Conservation (phyloP, 208 protist genomes). For the Crithidia bombi region DNA sequence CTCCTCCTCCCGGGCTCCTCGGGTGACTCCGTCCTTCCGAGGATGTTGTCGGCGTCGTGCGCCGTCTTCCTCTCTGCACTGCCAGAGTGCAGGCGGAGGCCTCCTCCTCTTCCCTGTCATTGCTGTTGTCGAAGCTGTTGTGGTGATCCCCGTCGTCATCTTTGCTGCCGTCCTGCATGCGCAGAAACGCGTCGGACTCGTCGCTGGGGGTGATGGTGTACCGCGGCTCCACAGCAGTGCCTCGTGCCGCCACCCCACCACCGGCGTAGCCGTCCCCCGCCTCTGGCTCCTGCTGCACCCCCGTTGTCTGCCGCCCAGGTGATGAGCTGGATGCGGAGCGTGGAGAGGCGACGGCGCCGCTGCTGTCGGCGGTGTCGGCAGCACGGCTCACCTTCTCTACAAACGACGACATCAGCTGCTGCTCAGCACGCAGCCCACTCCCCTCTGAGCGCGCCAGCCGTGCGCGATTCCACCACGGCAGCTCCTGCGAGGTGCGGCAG, state of each 20-base stretch:
- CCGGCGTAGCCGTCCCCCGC: background rate
- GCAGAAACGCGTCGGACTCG: background rate
- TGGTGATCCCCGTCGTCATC: background rate
- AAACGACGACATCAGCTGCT: no score
- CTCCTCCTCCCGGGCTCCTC: background rate
- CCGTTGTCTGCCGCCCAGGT: background rate
- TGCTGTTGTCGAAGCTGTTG: background rate
- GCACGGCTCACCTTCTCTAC: background rate
- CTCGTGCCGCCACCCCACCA: background rate
- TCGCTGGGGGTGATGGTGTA: background rate
- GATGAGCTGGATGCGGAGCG: background rate
- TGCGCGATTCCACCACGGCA: conserved; percentile 33
- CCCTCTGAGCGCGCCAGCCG: conserved; percentile 4
- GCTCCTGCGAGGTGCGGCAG: background rate
- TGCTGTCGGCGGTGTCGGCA: background rate
- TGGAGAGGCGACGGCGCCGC: background rate
- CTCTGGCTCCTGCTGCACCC: background rate
- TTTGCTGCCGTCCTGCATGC: background rate
- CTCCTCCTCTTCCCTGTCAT: background rate
- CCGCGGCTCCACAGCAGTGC: background rate
- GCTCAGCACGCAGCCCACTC: conserved; percentile 6
- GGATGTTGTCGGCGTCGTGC: no score
- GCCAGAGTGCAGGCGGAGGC: no score
- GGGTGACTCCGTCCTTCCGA: background rate
- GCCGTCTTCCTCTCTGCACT: no score